phyloP scores from a whole-genome alignment of 2,329 filamentous ascomycete genomes.

The Diaporthe capsici region DNA sequence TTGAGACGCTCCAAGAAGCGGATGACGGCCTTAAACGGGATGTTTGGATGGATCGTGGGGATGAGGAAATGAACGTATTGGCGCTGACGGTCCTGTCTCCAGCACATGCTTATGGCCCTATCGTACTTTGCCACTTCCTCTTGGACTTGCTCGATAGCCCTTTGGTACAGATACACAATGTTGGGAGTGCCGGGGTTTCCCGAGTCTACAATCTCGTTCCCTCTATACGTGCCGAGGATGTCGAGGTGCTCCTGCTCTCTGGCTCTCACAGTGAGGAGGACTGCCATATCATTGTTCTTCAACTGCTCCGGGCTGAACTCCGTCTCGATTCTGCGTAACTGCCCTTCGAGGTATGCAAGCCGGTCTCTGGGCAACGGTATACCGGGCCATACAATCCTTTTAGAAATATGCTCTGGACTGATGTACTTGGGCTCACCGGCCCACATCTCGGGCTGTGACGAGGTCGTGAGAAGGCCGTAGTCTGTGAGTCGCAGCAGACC shows the following conservation, averaged over 20 bases:
- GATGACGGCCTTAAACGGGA: not conserved
- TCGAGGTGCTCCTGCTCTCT: not conserved
- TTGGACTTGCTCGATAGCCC: not conserved
- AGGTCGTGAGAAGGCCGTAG: not conserved
- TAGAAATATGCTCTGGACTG: not conserved
- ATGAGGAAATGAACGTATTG: slow-evolving; percentile 1
- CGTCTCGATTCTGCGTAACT: not conserved
- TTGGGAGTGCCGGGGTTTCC: not conserved
- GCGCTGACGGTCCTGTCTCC: not conserved
- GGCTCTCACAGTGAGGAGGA: not conserved
- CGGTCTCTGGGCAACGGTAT: not conserved
- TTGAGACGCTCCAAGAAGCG: not conserved
- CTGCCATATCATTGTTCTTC: not conserved
- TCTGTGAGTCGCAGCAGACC: not conserved
- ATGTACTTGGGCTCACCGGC: not conserved
- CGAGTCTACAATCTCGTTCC: not conserved
- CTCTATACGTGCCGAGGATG: not conserved
- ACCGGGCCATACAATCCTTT: not conserved
- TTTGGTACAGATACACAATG: not conserved
- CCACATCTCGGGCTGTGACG: not conserved
- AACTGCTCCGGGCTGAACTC: not conserved
- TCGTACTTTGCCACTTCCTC: not conserved
- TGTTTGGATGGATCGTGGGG: not conserved
- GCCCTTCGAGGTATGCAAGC: not conserved
- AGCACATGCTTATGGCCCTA: not conserved